Base-by-base conservation (phyloP, 345 rosid genomes). In the Isatis tinctoria region DNA sequence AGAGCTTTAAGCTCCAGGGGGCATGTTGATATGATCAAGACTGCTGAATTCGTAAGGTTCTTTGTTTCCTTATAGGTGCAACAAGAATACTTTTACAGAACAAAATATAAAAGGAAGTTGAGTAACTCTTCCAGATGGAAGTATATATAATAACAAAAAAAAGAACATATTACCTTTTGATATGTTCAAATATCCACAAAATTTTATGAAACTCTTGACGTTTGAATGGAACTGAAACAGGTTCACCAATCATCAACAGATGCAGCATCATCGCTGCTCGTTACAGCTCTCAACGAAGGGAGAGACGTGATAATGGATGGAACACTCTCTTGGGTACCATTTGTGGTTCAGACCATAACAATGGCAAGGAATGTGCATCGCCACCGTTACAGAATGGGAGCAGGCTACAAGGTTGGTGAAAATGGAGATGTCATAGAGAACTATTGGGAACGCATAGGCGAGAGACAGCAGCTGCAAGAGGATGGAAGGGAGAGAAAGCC, bases 211-310 rank as follows among this genome's bases (percentile, higher is more conserved):
- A 44, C 39, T 67, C 62, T 39, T 74, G 68, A 59, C 11, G 6
- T 16, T 59, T 10, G 20, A 68, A 32, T 20, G 36, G 63, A 41
- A 17, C 36, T n/a, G 44, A 45, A 85, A 79, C 87, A 93, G 98
- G 98, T 94, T 58, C 98, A 91, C 78, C 97, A 94, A 77, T 91
- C 98, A 71, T 94, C 98, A 27, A 91, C 98, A 47, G 95, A 94
- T 72, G 98, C 97, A 32, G 98, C 98, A 73, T 90, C 97, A 18
- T 94, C 98, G 0, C 96, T 94, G 20, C 88, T 94, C 1, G 97
- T 94, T 60, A 94, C 98, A 43, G 97, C 98, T 28, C 83, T 94
- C 13, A 94, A 91, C 65, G 98, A 94, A 79, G 98, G 98, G 14
- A 74, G 96, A 33, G 98, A 91, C 35, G 98, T 91, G 72, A 94